phyloP scores from a whole-genome alignment of 2,329 filamentous ascomycete genomes.

The Fusarium ramigenum region DNA sequence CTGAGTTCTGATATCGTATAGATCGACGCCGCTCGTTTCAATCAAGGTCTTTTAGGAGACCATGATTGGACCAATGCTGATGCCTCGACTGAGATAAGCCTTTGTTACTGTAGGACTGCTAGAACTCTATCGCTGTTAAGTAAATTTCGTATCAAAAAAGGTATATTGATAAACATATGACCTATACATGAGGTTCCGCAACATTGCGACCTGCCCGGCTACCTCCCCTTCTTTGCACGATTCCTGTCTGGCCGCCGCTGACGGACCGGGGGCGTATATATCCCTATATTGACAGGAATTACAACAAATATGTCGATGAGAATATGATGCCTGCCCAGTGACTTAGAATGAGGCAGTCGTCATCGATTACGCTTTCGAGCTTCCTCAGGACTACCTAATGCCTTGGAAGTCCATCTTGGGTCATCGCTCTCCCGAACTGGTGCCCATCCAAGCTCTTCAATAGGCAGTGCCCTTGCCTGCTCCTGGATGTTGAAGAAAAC shows the following conservation, averaged over 20 bases:
- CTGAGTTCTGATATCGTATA: neutral
- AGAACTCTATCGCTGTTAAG: neutral
- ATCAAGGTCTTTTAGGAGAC: neutral
- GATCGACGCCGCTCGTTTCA: neutral
- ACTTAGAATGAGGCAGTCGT: neutral
- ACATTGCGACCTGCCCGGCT: neutral
- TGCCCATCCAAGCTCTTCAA: conserved; percentile 29
- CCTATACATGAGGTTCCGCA: neutral
- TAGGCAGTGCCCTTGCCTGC: neutral
- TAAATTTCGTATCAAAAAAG: neutral
- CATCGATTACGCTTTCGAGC: conserved; percentile 1
- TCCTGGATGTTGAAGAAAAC: neutral
- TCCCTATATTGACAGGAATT: neutral
- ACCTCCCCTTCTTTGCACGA: neutral
- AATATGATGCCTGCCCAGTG: neutral
- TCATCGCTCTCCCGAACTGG: conserved; percentile 36
- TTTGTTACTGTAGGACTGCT: neutral
- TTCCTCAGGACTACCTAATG: conserved; percentile 20
- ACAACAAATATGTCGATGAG: neutral
- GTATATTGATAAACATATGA: neutral
- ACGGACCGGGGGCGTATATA: neutral
- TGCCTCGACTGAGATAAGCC: neutral
- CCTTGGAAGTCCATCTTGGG: conserved; percentile 35
- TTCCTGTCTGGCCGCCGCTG: neutral
- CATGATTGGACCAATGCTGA: neutral